phyloP scores from a whole-genome alignment of 1,284 basidiomycete genomes.

The Lignosus rhinocerotis region DNA sequence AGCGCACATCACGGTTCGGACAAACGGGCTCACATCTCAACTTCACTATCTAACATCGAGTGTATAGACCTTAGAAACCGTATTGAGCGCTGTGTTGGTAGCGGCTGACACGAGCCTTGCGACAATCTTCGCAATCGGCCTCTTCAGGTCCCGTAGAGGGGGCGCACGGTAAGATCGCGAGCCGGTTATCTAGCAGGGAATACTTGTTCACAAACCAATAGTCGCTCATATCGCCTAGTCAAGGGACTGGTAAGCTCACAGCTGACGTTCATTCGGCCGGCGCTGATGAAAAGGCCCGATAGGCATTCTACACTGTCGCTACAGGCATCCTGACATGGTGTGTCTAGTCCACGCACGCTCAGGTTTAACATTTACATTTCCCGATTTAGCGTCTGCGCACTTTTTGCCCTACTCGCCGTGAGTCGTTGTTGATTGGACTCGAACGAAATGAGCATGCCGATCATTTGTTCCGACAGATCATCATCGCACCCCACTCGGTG shows the following conservation, averaged over 20 bases:
- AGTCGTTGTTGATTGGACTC: not conserved
- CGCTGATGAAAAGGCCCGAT: not conserved
- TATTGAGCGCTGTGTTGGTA: not conserved
- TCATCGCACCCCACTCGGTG: not conserved
- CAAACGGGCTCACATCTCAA: no score
- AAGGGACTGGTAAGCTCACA: not conserved
- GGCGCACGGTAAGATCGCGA: not conserved
- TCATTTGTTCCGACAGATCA: not conserved
- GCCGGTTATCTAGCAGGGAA: not conserved
- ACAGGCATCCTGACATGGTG: not conserved
- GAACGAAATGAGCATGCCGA: not conserved
- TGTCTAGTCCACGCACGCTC: not conserved
- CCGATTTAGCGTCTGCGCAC: not conserved
- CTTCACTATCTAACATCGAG: no score
- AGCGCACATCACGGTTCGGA: no score
- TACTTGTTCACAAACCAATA: not conserved
- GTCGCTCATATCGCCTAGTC: not conserved
- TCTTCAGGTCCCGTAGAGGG: not conserved
- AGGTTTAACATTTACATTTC: not conserved
- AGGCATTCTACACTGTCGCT: not conserved
- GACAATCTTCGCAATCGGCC: not conserved
- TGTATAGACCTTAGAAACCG: not conserved
- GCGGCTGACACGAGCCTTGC: not conserved
- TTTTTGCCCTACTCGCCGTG: not conserved
- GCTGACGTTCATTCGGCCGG: not conserved